Conservation (phyloP, 352 stramenopile genomes). For the Thalassiosira sp. region DNA sequence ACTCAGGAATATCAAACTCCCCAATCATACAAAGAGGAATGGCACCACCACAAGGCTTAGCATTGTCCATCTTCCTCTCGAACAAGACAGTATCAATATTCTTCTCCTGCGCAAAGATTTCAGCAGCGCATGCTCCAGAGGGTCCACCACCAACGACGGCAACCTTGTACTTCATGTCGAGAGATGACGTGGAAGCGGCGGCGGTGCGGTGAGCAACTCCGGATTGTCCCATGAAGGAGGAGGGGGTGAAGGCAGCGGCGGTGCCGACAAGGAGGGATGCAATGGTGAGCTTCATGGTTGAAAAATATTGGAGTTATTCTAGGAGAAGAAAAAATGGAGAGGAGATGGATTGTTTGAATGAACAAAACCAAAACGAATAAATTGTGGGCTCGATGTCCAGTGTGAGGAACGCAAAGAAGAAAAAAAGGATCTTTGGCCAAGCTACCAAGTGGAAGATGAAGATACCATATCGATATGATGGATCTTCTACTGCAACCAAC, state of each 20-base stretch:
- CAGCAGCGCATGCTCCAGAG: conserved; percentile 85
- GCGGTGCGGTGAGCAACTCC: conserved; percentile 21
- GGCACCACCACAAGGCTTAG: conserved; percentile 87
- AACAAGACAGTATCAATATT: conserved; percentile 83
- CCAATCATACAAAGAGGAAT: conserved; percentile 90
- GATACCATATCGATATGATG: too few species aligned
- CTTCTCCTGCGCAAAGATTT: conserved; percentile 86
- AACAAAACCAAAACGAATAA: conserved; percentile 3
- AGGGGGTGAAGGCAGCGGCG: conserved; percentile 26
- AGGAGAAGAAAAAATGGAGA: background rate
- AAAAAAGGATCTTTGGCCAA: too few species aligned
- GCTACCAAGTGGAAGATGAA: too few species aligned
- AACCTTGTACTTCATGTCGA: conserved; percentile 84
- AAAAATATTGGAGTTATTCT: background rate
- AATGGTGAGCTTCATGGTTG: conserved; percentile 28
- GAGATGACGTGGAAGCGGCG: conserved; percentile 14
- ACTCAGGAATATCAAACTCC: conserved; percentile 87
- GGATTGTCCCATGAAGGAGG: conserved; percentile 28
- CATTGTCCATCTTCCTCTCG: conserved; percentile 88
- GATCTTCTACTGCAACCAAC: too few species aligned
- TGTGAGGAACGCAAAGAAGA: background rate
- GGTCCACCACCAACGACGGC: conserved; percentile 87
- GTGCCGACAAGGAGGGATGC: conserved; percentile 28
- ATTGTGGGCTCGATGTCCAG: conserved; percentile 2
- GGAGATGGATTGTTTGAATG: too few species aligned